Conservation (phyloP, 441 rosid species). For the Dalechampia spathulata region DNA sequence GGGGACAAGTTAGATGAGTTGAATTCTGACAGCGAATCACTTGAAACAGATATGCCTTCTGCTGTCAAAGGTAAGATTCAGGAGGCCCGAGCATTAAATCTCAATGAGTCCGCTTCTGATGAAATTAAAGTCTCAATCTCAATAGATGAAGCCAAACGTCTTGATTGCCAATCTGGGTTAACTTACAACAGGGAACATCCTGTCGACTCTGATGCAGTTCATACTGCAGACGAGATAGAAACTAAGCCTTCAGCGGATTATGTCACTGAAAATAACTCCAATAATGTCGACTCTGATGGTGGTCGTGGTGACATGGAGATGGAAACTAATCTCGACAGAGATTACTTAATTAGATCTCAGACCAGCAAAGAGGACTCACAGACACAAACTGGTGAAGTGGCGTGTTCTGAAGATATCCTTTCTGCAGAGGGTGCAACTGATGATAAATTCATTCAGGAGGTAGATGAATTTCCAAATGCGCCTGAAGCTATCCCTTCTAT, state of each 20-base stretch:
- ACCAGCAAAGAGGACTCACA: slow-evolving; percentile 2
- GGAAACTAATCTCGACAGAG: too few species aligned
- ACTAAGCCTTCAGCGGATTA: slow-evolving; percentile 19
- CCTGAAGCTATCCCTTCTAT: slow-evolving; percentile 11
- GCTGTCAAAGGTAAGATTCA: slow-evolving; percentile 11
- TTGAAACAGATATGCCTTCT: slow-evolving; percentile 12
- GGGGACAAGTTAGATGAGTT: slow-evolving; percentile 22
- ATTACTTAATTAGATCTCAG: too few species aligned
- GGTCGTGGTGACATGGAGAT: too few species aligned
- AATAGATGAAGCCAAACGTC: slow-evolving; percentile 5
- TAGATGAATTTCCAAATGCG: slow-evolving; percentile 3
- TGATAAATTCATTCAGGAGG: slow-evolving; percentile 9
- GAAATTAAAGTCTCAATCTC: slow-evolving; percentile 8
- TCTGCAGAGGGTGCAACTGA: slow-evolving; percentile 5
- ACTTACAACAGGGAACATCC: slow-evolving; percentile 11
- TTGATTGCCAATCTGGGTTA: slow-evolving; percentile 13
- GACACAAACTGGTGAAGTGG: not conserved
- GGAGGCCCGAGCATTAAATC: slow-evolving; percentile 12
- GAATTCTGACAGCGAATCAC: slow-evolving; percentile 9
- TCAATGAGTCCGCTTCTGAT: slow-evolving; percentile 16
- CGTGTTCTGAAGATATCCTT: slow-evolving; percentile 14
- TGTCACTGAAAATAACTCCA: slow-evolving; percentile 20
- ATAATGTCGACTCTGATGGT: too few species aligned
- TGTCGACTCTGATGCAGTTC: slow-evolving; percentile 4
- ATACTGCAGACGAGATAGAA: slow-evolving; percentile 16